Base-by-base conservation (phyloP, 2,329 filamentous ascomycete species). In the Juglanconis sp. region DNA sequence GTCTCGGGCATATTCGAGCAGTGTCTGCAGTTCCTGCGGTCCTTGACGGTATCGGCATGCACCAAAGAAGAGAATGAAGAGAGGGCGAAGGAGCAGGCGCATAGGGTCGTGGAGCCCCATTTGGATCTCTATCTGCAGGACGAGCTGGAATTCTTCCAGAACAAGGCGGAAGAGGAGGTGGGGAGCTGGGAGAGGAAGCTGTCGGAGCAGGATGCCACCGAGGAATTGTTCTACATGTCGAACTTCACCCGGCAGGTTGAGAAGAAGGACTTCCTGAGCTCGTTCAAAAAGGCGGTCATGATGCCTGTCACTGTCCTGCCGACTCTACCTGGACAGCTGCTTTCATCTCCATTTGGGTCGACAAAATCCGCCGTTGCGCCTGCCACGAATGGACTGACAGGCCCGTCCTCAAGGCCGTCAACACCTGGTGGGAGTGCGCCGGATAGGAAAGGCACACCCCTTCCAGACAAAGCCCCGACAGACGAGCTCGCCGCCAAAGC, bases 211-310 rank as follows among this genome's bases (percentile, higher is more conserved):
- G 93, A 96, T 66, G 92, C 91, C 15, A 90, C 89, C 2, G 88
- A 91, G 0, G 95, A 99, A 75, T 95, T 91, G 0, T 96, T 96
- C 71, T 95, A 92, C 76, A 97, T 98, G 94, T 90, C 89, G 31
- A 97, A 92, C 71, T 87, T 98, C 70, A 97, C 94, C 71, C 85
- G 95, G 32, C 92, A 96, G 72, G 95, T 92, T 1, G 95, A 96
- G 65, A 99, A 99, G 76, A 91, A 92, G 66, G 95, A 99, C 72
- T 99, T 99, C 68, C 72, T 99, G 63, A 95, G 88, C 50, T 96
- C 93, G 0, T 99, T 99, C 80, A 97, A 92, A 71, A 98, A 98
- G 74, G 95, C 99, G 8, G 91, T 99, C 65, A 97, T 99, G 93
- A 96, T 96, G 87, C 95, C 95, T 2, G 94, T 99, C 53, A 96